Percentiles rank a stretch among this genome's conserved stretches.
These are phyloP conservation scores for Neoscytalidium dimidiatum DNA, from an alignment of 2,329 filamentous ascomycete genomes.

Conservation along the genomic window DNA sequence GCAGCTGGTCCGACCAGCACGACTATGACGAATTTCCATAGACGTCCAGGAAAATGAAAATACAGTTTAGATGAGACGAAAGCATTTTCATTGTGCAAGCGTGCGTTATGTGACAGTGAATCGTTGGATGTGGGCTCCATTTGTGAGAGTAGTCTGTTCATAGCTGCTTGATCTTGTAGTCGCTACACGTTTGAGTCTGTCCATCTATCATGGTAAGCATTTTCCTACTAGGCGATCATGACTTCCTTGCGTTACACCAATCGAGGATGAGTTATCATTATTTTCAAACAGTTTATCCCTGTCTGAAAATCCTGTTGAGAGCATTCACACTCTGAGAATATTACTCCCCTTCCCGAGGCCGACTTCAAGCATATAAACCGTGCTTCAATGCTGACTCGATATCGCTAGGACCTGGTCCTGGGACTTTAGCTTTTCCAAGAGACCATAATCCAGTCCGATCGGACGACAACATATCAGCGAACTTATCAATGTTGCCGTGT, in stretches of 20 bases:
- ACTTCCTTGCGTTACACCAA: not conserved
- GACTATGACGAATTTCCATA: constrained; percentile 6
- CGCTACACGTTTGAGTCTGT: not conserved
- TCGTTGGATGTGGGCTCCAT: not conserved
- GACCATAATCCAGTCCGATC: no score
- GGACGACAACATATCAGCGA: no score
- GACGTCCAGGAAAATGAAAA: constrained; percentile 4
- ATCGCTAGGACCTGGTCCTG: not conserved
- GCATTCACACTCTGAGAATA: constrained; percentile 14
- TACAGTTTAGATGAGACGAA: constrained; percentile 2
- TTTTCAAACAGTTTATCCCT: constrained; percentile 32
- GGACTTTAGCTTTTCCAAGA: no score
- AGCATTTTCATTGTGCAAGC: not conserved
- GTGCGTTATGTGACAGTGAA: not conserved
- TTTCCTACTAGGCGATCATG: not conserved
- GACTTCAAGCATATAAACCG: not conserved
- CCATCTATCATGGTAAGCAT: not conserved
- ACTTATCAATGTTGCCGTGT: no score
- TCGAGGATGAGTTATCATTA: constrained; percentile 19
- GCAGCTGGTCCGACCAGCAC: not conserved
- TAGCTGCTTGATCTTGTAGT: not conserved
- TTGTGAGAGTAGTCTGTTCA: not conserved
- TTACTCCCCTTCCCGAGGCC: not conserved
- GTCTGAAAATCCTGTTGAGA: constrained; percentile 17
- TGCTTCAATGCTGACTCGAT: constrained; percentile 47